phyloP scores from a whole-genome alignment of 2,329 filamentous ascomycete species.

The Penicillium glabrum region DNA sequence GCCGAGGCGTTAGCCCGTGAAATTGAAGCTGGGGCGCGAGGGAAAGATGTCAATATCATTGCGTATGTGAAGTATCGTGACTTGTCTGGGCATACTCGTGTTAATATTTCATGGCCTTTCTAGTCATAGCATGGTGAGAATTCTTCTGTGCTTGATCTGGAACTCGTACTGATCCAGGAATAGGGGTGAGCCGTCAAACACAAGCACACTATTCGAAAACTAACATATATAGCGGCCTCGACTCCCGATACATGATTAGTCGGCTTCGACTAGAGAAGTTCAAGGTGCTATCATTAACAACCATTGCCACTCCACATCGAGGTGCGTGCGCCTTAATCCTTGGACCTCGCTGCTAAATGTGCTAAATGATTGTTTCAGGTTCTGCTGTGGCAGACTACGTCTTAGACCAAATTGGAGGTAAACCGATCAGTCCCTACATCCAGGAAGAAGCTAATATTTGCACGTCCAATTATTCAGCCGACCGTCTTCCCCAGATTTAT shows the following conservation, averaged over 20 bases:
- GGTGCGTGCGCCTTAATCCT: slow-evolving; percentile 31
- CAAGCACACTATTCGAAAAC: slow-evolving; percentile 1
- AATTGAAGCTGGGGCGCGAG: slow-evolving; percentile 54
- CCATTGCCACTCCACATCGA: slow-evolving; percentile 62
- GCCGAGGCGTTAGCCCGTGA: slow-evolving; percentile 54
- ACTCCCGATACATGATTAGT: slow-evolving; percentile 65
- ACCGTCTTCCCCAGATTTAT: slow-evolving; percentile 56
- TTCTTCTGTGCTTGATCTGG: background rate
- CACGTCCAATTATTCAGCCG: slow-evolving; percentile 42
- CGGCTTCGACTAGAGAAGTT: slow-evolving; percentile 62
- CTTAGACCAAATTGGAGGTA: slow-evolving; percentile 58
- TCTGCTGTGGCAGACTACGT: slow-evolving; percentile 64
- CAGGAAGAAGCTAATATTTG: background rate
- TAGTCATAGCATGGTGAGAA: slow-evolving; percentile 51
- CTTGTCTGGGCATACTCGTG: background rate
- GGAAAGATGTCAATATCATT: slow-evolving; percentile 64
- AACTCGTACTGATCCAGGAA: slow-evolving; percentile 9
- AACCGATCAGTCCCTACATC: slow-evolving; percentile 14
- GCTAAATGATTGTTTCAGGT: slow-evolving; percentile 32
- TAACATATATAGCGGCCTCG: slow-evolving; percentile 53
- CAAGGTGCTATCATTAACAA: slow-evolving; percentile 70
- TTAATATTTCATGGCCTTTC: background rate
- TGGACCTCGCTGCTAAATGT: background rate
- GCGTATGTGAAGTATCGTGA: slow-evolving; percentile 47
- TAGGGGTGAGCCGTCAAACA: slow-evolving; percentile 34